phyloP scores from a whole-genome alignment of 495 filamentous ascomycete genomes.

The Penicillium turbatum region DNA sequence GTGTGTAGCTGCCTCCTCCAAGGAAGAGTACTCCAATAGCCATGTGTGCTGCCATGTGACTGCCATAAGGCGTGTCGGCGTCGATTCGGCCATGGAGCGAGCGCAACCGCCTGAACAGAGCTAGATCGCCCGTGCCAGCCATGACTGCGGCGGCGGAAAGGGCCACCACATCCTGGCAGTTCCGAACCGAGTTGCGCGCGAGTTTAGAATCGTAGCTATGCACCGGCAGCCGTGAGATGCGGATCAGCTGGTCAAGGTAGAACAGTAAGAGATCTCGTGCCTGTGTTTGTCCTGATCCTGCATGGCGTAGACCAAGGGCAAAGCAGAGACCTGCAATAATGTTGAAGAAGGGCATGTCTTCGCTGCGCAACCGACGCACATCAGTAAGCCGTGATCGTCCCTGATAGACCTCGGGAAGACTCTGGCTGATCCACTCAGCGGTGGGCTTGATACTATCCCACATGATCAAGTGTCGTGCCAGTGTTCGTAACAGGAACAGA shows the following conservation, averaged over 20 bases:
- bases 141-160: constrained; percentile 83
- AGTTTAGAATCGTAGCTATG: constrained; percentile 75
- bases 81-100: constrained; percentile 86
- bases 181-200: constrained; percentile 73
- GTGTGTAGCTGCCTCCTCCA: constrained; percentile 84
- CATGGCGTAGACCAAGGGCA: constrained; percentile 75
- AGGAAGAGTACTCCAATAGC: constrained; percentile 89
- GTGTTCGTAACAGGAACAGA: constrained; percentile 81
- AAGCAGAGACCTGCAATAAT: constrained; percentile 88
- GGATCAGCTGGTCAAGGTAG: constrained; percentile 84
- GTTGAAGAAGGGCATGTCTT: constrained; percentile 88
- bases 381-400: constrained; percentile 48
- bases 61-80: constrained; percentile 80
- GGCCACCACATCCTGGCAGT: constrained; percentile 83
- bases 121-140: constrained; percentile 90
- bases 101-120: constrained; percentile 83
- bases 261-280: constrained; percentile 77
- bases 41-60: constrained; percentile 87
- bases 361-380: constrained; percentile 57
- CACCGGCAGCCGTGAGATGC: constrained; percentile 64
- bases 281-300: constrained; percentile 68
- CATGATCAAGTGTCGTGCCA: constrained; percentile 89
- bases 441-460: constrained; percentile 77
- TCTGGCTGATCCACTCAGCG: constrained; percentile 67
- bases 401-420: constrained; percentile 65